Evolutionary conservation across 2,329 filamentous ascomycete species (phyloP), one percentile per base, ranked within the genome.

Genomic region (Ceratocystis huliohia): DNA sequence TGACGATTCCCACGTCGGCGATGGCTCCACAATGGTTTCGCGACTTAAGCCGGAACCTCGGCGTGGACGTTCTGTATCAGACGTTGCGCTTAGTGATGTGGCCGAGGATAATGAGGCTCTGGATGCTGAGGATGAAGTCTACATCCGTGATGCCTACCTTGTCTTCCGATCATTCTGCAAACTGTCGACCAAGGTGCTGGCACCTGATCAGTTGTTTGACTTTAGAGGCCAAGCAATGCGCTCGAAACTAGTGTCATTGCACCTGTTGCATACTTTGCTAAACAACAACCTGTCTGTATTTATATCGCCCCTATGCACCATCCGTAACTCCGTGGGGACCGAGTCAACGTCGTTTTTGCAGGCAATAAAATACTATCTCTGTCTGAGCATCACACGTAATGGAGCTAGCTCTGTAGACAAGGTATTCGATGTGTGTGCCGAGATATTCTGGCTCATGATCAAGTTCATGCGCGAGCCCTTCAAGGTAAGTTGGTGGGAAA

Each of bases 141-240:
- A 96, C 74, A 91, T 97, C 71, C 89, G 94, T 71, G 94, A 99
- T 77, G 92, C 94, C 8, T 99, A 97, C 75, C 83, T 99, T 25
- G 91, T 99, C 59, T 97, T 99, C 78, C 85, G 94, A 41, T 96
- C 94, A 2, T 94, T 99, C 78, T 99, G 95, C 81, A 96, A 96
- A 76, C 80, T 99, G 59, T 96, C 93, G 68, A 96, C 93, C 69
- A 99, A 99, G 75, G 80, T 91, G 50, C 80, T 99, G 30, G 85
- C 89, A 7, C 86, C 91, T 1, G 94, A 99, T 69, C 92, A 97
- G 75, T 85, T 96, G 22, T 91, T 93, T 72, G 94, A 99, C 73
- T 78, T 96, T 64, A 91, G 91, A 66, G 93, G 92, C 20, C 92
- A 96, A 73, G 90, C 93, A 46, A 99, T 99, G 93, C 87, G 94